phyloP scores from a whole-genome alignment of 176 grass and related monocot species.

The Carex myosuroides region DNA sequence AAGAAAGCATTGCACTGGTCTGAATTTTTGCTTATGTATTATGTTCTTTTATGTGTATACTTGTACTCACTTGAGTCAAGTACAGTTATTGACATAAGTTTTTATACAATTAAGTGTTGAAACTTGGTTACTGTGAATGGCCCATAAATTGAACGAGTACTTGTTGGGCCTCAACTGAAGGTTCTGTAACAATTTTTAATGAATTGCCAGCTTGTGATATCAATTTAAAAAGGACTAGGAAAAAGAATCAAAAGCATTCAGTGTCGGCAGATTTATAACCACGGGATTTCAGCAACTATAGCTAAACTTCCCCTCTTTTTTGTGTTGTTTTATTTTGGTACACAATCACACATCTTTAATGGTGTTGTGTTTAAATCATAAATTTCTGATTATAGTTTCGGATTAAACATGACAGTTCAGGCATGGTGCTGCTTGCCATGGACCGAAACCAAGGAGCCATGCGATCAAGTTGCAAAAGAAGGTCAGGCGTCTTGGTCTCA shows the following conservation, averaged over 20 bases:
- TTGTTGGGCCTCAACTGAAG: background rate
- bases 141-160: background rate
- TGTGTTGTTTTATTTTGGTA: background rate
- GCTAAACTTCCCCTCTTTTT: background rate
- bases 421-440: conserved; percentile 78
- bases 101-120: background rate
- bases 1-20: background rate
- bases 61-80: background rate
- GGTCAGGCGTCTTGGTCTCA: conserved; percentile 61
- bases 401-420: conserved; percentile 54
- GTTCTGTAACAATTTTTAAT: background rate
- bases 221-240: background rate
- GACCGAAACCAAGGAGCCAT: conserved; percentile 85
- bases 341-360: background rate
- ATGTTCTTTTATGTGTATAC: background rate
- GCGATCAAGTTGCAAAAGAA: conserved; percentile 90
- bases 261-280: background rate
- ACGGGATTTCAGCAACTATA: background rate
- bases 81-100: background rate
- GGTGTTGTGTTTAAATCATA: background rate
- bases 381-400: conserved; percentile 4
- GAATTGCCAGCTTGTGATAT: background rate
- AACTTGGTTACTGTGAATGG: background rate
- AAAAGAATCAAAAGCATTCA: background rate
- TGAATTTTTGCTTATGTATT: background rate